These are phyloP conservation scores for Kazachstania kunashirensis DNA, from an alignment of 805 yeast species.

Conservation along the genomic window DNA sequence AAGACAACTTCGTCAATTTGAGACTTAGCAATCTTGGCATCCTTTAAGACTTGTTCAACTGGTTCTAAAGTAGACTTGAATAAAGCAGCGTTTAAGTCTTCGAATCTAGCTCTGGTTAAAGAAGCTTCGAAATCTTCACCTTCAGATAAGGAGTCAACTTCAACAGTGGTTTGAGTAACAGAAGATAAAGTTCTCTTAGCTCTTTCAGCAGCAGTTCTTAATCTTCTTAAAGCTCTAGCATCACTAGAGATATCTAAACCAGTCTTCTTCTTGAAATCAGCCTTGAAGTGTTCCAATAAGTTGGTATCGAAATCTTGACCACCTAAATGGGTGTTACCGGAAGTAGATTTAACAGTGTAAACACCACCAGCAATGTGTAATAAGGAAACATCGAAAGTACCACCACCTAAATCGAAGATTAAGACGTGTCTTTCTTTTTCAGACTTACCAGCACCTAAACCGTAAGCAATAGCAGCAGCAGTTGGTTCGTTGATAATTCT, in stretches of 20 bases:
- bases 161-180: conserved; percentile 90
- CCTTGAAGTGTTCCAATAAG: conserved; percentile 85
- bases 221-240: conserved; percentile 94
- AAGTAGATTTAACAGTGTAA: conserved; percentile 94
- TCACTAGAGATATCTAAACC: conserved; percentile 82
- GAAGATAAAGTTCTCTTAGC: conserved; percentile 98
- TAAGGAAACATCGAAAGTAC: conserved; percentile 95
- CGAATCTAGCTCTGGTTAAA: conserved; percentile 96
- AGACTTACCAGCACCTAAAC: conserved; percentile 33
- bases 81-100: conserved; percentile 85
- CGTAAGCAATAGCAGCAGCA: conserved; percentile 65
- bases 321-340: conserved; percentile 99
- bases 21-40: conserved; percentile 75
- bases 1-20: conserved; percentile 89
- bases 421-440: conserved; percentile 32
- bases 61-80: conserved; percentile 92
- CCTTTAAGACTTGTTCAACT: conserved; percentile 91
- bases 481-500: conserved; percentile 46
- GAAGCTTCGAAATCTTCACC: conserved; percentile 93
- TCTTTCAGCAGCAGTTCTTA: conserved; percentile 98
- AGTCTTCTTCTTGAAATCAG: conserved; percentile 92
- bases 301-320: conserved; percentile 99
- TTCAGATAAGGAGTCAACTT: conserved; percentile 88
- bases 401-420: conserved; percentile 96
- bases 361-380: conserved; percentile 92